These are phyloP conservation scores for Ceratopteris richardii DNA, from an alignment of 75 land plant genomes.

Conservation along the genomic window DNA sequence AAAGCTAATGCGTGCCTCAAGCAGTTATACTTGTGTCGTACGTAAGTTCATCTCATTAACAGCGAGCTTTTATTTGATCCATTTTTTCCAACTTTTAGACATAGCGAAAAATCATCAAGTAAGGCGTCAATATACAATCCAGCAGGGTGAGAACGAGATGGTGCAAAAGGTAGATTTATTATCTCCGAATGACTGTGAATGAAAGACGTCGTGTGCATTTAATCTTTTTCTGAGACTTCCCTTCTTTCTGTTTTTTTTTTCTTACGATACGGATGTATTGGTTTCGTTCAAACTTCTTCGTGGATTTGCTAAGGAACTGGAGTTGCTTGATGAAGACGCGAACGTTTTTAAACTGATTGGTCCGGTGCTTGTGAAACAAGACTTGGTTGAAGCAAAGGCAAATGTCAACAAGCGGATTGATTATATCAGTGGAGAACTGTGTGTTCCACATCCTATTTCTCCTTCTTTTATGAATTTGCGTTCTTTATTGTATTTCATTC, in stretches of 20 bases:
- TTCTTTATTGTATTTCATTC: too few relatives aligned
- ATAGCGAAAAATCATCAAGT: constrained; percentile 96
- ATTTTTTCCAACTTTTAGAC: constrained; percentile 35
- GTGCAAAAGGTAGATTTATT: constrained; percentile 74
- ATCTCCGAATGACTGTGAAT: not conserved
- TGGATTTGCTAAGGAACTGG: constrained; percentile 70
- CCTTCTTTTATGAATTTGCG: too few relatives aligned
- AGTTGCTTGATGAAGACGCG: constrained; percentile 69
- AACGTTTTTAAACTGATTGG: constrained; percentile 96
- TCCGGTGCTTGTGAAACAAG: constrained; percentile 96
- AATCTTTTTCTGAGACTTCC: too few relatives aligned
- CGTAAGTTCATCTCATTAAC: not conserved
- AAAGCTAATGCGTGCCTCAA: too few relatives aligned
- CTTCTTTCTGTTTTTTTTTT: too few relatives aligned
- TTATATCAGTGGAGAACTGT: constrained; percentile 89
- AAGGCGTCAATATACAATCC: constrained; percentile 92
- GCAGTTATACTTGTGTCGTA: not conserved
- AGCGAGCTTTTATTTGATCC: not conserved
- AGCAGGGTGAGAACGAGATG: constrained; percentile 98
- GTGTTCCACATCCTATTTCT: too few relatives aligned
- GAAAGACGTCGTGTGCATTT: too few relatives aligned
- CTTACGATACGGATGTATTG: too few relatives aligned
- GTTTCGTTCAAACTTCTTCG: too few relatives aligned
- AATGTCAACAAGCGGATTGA: constrained; percentile 94
- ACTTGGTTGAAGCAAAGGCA: constrained; percentile 95